Conservation (phyloP, 768 basidiomycete species). For the Phanerodontia chrysosporium region DNA sequence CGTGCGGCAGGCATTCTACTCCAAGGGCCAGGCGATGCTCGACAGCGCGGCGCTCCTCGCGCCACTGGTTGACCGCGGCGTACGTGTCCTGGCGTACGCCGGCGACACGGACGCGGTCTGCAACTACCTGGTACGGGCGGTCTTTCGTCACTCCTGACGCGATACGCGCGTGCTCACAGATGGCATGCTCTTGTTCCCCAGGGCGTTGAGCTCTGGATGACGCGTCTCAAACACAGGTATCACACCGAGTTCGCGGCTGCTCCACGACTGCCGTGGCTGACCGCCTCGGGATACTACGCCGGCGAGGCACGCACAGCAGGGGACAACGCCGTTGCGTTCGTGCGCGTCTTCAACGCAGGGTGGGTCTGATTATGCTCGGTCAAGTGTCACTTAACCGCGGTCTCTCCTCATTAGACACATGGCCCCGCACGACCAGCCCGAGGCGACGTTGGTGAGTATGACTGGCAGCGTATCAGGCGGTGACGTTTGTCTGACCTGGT, state of each 20-base stretch:
- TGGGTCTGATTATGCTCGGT: neutral
- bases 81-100: constrained; percentile 39
- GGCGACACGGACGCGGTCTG: constrained; percentile 35
- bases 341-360: constrained; percentile 47
- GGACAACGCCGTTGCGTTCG: constrained; percentile 41
- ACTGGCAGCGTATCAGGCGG: neutral
- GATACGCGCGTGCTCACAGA: neutral
- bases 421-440: constrained; percentile 7
- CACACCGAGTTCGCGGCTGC: constrained; percentile 32
- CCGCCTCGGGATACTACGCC: constrained; percentile 27
- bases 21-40: constrained; percentile 45
- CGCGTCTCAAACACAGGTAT: constrained; percentile 34
- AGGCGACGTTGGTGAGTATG: constrained; percentile 6
- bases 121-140: constrained; percentile 28
- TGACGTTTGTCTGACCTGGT: neutral
- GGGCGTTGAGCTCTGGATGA: constrained; percentile 42
- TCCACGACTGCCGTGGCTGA: constrained; percentile 31
- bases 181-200: constrained; percentile 6
- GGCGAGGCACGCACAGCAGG: constrained; percentile 43
- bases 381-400: neutral
- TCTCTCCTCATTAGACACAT: neutral
- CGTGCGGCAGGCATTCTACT: constrained; percentile 43
- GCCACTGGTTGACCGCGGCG: constrained; percentile 43
- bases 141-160: neutral
- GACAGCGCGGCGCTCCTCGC: constrained; percentile 48